These are phyloP conservation scores for Penstemon davidsonii DNA, from an alignment of 257 asterid genomes.

Conservation along the genomic window DNA sequence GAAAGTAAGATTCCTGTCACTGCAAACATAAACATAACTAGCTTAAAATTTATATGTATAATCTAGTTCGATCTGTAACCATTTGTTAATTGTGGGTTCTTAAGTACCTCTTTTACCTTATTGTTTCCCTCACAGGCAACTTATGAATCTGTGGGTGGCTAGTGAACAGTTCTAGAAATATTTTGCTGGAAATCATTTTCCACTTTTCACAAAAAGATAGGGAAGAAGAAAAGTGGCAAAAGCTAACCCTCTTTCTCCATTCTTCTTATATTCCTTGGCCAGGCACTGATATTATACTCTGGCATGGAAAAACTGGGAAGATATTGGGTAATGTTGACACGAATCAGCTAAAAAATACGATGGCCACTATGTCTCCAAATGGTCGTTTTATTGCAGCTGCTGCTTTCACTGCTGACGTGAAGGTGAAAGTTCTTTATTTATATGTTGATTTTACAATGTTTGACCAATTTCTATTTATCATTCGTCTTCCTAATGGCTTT, in stretches of 20 bases:
- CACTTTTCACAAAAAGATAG: background rate
- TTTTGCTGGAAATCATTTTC: slow-evolving; percentile 17
- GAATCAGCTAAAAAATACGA: slow-evolving; percentile 89
- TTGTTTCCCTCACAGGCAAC: background rate
- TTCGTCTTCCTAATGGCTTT: background rate
- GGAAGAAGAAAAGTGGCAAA: slow-evolving; percentile 13
- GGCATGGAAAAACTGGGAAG: slow-evolving; percentile 95
- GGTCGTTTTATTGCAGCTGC: slow-evolving; percentile 99
- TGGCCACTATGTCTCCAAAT: slow-evolving; percentile 94
- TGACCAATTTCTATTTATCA: background rate
- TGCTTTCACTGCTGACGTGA: slow-evolving; percentile 99
- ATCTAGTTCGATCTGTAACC: background rate
- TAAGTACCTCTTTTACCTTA: slow-evolving; percentile 18
- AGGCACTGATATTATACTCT: slow-evolving; percentile 90
- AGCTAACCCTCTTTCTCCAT: slow-evolving; percentile 7
- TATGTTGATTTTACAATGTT: background rate
- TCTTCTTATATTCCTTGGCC: slow-evolving; percentile 27
- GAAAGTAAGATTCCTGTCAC: slow-evolving; percentile 6
- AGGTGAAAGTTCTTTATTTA: slow-evolving; percentile 49
- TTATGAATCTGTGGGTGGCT: background rate
- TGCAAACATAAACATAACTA: slow-evolving; percentile 3
- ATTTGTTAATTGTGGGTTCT: slow-evolving; percentile 3
- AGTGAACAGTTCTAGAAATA: background rate
- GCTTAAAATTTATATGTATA: background rate
- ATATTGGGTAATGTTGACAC: slow-evolving; percentile 82